phyloP scores from a whole-genome alignment of 2,329 filamentous ascomycete species.

The Calonectria hongkongensis region DNA sequence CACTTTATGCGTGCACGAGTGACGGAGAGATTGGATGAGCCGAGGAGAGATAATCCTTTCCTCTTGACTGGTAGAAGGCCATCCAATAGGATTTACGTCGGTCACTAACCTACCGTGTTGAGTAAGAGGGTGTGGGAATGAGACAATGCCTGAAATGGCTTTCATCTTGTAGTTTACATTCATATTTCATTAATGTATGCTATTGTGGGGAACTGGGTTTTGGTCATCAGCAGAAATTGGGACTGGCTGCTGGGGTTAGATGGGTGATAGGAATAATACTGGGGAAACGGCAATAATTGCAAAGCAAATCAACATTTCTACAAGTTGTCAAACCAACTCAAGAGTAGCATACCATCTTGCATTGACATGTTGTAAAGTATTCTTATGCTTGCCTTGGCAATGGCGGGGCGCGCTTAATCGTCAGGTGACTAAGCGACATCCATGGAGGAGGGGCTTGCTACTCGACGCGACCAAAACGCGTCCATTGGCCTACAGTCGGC shows the following conservation, averaged over 20 bases:
- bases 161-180: neutral
- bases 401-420: neutral
- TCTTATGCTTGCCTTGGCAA: too few species aligned
- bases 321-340: neutral
- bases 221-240: neutral
- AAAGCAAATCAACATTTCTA: neutral
- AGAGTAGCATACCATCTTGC: neutral
- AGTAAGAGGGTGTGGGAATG: too few species aligned
- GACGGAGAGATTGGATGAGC: neutral
- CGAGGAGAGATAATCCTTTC: slow-evolving; percentile 1
- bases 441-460: slow-evolving; percentile 34
- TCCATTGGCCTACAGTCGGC: slow-evolving; percentile 38
- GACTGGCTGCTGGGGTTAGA: neutral
- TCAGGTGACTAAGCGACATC: slow-evolving; percentile 50
- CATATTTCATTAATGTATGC: neutral
- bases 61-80: neutral
- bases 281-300: neutral
- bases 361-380: neutral
- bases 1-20: slow-evolving; percentile 12
- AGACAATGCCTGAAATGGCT: neutral
- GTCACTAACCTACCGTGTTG: neutral
- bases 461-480: slow-evolving; percentile 49
- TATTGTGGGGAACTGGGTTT: neutral
- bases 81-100: neutral
- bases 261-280: neutral